These are phyloP conservation scores for Paramecium octaurelia DNA, from an alignment of 73 alveolate species.

Conservation along the genomic window DNA sequence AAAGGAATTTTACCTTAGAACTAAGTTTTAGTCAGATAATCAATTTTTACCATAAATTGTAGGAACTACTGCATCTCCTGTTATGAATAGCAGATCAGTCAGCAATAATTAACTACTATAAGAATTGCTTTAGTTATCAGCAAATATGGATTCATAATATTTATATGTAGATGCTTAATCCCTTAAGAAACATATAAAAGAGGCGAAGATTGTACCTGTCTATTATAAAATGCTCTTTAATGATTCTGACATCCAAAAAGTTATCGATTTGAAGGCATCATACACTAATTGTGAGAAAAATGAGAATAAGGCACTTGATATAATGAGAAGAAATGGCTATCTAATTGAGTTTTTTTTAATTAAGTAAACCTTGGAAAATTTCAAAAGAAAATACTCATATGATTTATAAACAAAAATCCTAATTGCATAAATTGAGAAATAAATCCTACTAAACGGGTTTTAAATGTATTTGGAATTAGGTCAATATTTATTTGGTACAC, in stretches of 20 bases:
- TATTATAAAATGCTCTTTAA: background rate
- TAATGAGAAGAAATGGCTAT: background rate
- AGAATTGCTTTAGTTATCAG: background rate
- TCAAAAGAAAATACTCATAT: background rate
- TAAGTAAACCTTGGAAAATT: background rate
- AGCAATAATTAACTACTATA: background rate
- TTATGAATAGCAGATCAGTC: background rate
- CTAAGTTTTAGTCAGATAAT: background rate
- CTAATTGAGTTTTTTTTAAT: background rate
- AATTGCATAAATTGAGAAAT: background rate
- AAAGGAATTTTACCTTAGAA: background rate
- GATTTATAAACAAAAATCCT: background rate
- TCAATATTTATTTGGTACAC: background rate
- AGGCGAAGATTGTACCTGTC: background rate
- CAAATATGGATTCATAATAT: background rate
- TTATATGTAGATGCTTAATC: background rate
- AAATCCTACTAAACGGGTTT: background rate
- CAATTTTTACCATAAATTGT: background rate
- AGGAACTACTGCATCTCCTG: slow-evolving; percentile 31
- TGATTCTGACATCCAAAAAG: background rate
- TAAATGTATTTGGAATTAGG: slow-evolving; percentile 4
- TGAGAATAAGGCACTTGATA: background rate
- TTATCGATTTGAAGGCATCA: background rate
- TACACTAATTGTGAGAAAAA: background rate
- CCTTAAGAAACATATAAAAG: background rate